Evolutionary conservation across 2,329 filamentous ascomycete species (phyloP), one percentile per base, ranked within the genome.

Genomic region (Zymoseptoria ardabiliae): DNA sequence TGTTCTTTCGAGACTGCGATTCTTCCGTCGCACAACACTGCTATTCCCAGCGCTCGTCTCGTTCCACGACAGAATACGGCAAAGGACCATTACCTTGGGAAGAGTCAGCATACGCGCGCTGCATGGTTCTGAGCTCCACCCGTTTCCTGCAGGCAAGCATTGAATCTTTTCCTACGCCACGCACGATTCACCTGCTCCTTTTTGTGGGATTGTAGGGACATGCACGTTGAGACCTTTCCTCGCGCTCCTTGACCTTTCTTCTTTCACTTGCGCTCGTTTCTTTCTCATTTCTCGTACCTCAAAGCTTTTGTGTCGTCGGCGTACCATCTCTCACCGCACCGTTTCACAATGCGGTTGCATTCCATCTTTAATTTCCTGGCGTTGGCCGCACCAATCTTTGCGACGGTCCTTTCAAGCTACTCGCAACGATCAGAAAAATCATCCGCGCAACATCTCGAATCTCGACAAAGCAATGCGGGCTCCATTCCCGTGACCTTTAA

Each of bases 401-500:
- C 61, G 54, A 61, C 61, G 45, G 61, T 54, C 56, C 60, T 63
- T 53, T 58, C 61, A 30, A 54, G 22, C 22, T 28, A 22, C 23
- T 59, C 55, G 53, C 61, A 61, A 17, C 35, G 35, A 13, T 45
- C 35, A 45, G 35, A 45, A 17, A 5, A 45, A 45, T n/a, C 17
- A n/a, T 45, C 57, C 50, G 50, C 58, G 56, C 60, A 48, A 56
- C 8, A 54, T 62, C 20, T 60, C 61, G 23, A 45, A 58, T 10
- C 22, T 28, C 51, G 22, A 53, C 51, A 54, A 51, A 72, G 78
- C 0, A 79, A 87, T 4, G 76, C 81, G 0, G 22, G n/a, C 22
- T 19, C 51, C 7, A 53, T 53, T 25, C 51, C 51, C n/a, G 82
- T 91, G 7, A 84, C 83, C 0, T 90, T 91, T 73, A 76, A 83